Base-by-base conservation (phyloP, 2,329 filamentous ascomycete species). In the Alternaria consortialis region DNA sequence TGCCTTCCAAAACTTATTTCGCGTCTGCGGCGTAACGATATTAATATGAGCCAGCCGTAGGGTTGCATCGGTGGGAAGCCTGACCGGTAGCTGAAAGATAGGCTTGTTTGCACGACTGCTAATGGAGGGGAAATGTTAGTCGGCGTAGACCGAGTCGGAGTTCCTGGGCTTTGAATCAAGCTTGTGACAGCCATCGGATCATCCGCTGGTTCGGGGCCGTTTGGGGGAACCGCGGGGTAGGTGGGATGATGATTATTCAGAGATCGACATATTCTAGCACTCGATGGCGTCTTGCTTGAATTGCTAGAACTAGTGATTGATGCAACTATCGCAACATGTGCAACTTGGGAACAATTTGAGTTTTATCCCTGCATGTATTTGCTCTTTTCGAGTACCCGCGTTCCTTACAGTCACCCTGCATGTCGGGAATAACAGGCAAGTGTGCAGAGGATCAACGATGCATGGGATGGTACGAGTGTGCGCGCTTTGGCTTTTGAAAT, bases 201-300 rank as follows among this genome's bases (percentile, higher is more conserved):
- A 65, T 57, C 58, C 66, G 63, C 52, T 42, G 36, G 53, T 50
- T 56, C 64, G 61, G 63, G 63, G 42, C 61, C 55, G 62, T 42
- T 44, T 40, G 58, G 58, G 55, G 40, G 17, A 53, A 53, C 52
- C 66, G 69, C 62, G 69, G 68, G 69, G 68, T 62, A 62, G 55
- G 44, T 47, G 56, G 42, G 25, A 53, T 48, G 46, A 46, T 42
- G 51, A 37, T 62, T 63, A 63, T 59, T 65, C 44, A 68, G 62
- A 55, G 46, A 69, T 65, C 60, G 50, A 62, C 61, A 53, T 31
- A 39, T 37, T 20, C 50, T 56, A 51, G 48, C 53, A 31, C 39
- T 47, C 36, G 44, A 53, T 29, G 48, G 53, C 39, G 34, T 43
- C 8, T 36, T n/a, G 23, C 40, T 32, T 51, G 42, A 34, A 20